phyloP scores from a whole-genome alignment of 1,284 basidiomycete species.

The Cutaneotrichosporon sp. region DNA sequence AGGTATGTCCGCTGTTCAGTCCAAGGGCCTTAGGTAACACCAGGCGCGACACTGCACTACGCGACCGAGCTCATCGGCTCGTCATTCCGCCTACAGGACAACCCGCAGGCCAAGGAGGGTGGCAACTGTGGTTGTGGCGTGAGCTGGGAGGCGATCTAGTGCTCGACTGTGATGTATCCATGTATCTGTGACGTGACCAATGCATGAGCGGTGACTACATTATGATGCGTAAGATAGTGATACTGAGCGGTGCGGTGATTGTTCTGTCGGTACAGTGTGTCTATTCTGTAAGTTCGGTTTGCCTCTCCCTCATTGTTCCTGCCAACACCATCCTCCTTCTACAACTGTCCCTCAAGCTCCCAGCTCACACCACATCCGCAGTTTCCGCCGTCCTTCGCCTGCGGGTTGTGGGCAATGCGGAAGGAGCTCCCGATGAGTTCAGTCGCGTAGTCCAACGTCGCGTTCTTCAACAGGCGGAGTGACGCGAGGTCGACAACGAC shows the following conservation, averaged over 20 bases:
- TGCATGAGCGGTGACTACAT: slow-evolving; percentile 1
- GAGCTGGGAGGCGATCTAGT: slow-evolving; percentile 46
- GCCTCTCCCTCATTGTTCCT: neutral
- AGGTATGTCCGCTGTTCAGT: slow-evolving; percentile 15
- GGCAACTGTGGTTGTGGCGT: slow-evolving; percentile 61
- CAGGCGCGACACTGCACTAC: slow-evolving; percentile 57
- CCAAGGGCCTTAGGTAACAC: neutral
- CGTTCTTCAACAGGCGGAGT: slow-evolving; percentile 51
- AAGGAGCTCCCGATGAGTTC: slow-evolving; percentile 61
- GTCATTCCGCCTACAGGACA: slow-evolving; percentile 57
- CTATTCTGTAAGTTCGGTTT: neutral
- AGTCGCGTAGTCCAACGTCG: slow-evolving; percentile 61
- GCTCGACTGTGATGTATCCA: neutral
- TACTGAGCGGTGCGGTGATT: neutral
- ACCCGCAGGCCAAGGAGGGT: slow-evolving; percentile 58
- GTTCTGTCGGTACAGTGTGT: neutral
- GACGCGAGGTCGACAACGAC: slow-evolving; percentile 51
- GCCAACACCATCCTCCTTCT: neutral
- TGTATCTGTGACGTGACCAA: neutral
- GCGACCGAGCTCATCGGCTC: slow-evolving; percentile 61
- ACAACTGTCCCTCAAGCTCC: slow-evolving; percentile 28
- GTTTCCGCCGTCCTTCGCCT: slow-evolving; percentile 57
- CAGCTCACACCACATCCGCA: slow-evolving; percentile 61
- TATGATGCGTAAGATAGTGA: neutral
- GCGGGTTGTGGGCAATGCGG: slow-evolving; percentile 57